Evolutionary conservation across 164 flowering plant genomes (phyloP).

Genomic region (Stephania japonica): DNA sequence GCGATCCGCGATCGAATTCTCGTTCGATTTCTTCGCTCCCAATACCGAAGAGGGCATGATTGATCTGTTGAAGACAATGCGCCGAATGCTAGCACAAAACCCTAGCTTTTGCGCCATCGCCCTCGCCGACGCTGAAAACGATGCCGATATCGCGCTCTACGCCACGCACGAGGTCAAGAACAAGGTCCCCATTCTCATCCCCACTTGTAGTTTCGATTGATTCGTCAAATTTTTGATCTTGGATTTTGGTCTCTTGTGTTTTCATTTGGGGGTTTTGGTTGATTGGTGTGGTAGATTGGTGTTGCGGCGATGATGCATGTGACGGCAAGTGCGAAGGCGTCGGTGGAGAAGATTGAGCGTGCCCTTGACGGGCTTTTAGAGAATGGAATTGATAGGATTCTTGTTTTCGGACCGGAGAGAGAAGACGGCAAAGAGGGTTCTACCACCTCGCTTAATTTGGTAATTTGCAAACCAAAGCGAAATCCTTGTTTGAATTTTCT

Average conservation of each 20-base stretch:
- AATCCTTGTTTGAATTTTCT: background rate
- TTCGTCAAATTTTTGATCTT: constrained; percentile 1
- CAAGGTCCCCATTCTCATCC: constrained; percentile 21
- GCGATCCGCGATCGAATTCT: constrained; percentile 52
- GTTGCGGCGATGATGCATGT: constrained; percentile 99
- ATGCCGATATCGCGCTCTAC: constrained; percentile 88
- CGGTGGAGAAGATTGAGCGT: constrained; percentile 83
- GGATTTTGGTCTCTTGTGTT: background rate
- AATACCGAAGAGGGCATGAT: constrained; percentile 93
- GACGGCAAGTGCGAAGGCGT: constrained; percentile 98
- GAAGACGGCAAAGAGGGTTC: constrained; percentile 95
- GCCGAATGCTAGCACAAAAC: constrained; percentile 77
- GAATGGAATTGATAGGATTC: constrained; percentile 85
- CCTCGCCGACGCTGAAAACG: constrained; percentile 76
- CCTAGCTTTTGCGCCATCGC: constrained; percentile 96
- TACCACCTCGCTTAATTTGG: constrained; percentile 84
- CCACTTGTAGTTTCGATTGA: too few relatives aligned
- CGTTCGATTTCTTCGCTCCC: constrained; percentile 95
- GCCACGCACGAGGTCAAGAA: constrained; percentile 86
- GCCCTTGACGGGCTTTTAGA: constrained; percentile 66
- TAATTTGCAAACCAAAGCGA: constrained; percentile 8
- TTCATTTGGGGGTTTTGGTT: background rate
- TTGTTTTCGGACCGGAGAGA: constrained; percentile 88
- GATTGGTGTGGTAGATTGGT: constrained; percentile 30
- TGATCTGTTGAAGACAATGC: constrained; percentile 88